phyloP scores from a whole-genome alignment of 257 asterid genomes.

The Primulina eburnea region DNA sequence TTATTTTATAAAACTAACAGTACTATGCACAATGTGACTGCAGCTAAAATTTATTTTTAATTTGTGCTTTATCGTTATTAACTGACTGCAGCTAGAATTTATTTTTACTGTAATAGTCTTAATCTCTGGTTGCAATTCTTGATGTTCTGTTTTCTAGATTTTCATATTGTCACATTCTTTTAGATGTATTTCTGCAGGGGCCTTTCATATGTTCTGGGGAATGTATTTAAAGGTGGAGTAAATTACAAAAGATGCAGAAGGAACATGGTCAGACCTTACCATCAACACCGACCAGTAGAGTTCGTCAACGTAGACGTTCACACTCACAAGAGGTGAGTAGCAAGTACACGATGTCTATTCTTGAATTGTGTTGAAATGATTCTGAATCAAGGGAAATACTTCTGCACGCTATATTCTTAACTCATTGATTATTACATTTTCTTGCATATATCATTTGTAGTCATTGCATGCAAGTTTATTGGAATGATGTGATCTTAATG shows the following conservation, averaged over 20 bases:
- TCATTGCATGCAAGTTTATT: background rate
- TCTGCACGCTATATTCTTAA: background rate
- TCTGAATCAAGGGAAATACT: background rate
- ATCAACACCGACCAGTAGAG: constrained; percentile 41
- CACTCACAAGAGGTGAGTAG: constrained; percentile 47
- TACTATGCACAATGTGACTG: background rate
- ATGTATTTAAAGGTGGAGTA: constrained; percentile 10
- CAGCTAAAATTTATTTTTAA: background rate
- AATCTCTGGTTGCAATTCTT: background rate
- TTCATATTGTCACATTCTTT: background rate
- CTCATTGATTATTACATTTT: background rate
- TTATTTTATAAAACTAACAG: background rate
- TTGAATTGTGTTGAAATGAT: background rate
- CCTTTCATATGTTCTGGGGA: constrained; percentile 14
- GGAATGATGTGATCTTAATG: background rate
- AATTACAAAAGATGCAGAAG: constrained; percentile 35
- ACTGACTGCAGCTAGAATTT: background rate
- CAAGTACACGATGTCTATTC: constrained; percentile 7
- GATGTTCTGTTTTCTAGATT: background rate
- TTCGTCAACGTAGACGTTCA: constrained; percentile 41
- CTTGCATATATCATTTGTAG: background rate
- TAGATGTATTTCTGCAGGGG: constrained; percentile 15
- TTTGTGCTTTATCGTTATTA: too few relatives aligned
- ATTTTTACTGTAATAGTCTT: background rate
- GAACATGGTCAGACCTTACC: constrained; percentile 42